These are phyloP conservation scores for Coniophora puteana DNA, from an alignment of 1,284 basidiomycete species.

Conservation along the genomic window DNA sequence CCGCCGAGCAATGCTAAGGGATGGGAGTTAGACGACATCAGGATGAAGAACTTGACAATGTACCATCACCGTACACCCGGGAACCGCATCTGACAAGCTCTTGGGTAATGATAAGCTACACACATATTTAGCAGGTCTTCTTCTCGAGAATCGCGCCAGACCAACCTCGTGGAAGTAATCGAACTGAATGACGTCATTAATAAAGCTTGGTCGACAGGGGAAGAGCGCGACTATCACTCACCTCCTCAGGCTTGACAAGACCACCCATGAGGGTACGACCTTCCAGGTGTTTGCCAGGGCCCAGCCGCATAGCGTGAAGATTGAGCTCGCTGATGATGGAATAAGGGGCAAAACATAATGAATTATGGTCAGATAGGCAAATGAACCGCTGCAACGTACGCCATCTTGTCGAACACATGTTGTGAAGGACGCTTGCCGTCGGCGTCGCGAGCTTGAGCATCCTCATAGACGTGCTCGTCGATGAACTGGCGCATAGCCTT, in stretches of 20 bases:
- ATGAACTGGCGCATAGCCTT: conserved; percentile 62
- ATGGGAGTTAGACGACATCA: conserved; percentile 76
- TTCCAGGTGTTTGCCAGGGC: conserved; percentile 86
- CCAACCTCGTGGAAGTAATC: conserved; percentile 76
- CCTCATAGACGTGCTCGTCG: conserved; percentile 58
- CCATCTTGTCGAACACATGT: conserved; percentile 69
- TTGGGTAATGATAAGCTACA: conserved; percentile 6
- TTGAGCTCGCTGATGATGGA: conserved; percentile 53
- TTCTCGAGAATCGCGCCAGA: not conserved
- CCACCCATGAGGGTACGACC: conserved; percentile 84
- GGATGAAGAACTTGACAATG: conserved; percentile 73
- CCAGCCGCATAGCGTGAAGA: conserved; percentile 91
- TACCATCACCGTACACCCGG: conserved; percentile 84
- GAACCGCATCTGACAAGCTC: conserved; percentile 83
- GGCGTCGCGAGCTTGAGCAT: conserved; percentile 69
- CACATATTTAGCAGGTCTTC: not conserved
- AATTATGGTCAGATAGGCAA: conserved; percentile 1
- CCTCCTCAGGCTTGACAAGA: conserved; percentile 85
- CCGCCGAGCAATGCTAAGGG: conserved; percentile 76
- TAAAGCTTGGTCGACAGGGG: too few species aligned
- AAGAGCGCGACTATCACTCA: too few species aligned
- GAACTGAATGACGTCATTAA: too few species aligned
- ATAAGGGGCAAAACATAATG: not conserved
- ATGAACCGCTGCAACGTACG: conserved; percentile 35
- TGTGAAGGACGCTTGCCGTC: conserved; percentile 77